phyloP scores from a whole-genome alignment of 192 early-diverging fungal species.

The Oehlia diaphana region DNA sequence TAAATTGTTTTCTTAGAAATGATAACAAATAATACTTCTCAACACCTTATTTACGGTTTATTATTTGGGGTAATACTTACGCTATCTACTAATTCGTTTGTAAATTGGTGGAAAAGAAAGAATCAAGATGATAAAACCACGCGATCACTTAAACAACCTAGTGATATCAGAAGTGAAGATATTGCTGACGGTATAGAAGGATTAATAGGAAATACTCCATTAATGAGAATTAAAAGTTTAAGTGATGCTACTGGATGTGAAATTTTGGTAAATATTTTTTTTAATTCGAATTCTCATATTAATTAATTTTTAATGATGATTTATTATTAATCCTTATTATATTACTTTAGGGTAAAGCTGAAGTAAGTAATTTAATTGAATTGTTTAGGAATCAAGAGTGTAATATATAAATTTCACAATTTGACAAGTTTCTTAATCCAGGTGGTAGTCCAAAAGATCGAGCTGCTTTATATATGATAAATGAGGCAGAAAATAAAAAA shows the following conservation, averaged over 20 bases:
- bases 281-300: neutral
- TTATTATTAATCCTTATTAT: neutral
- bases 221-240: conserved; percentile 82
- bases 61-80: neutral
- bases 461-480: conserved; percentile 84
- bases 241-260: conserved; percentile 90
- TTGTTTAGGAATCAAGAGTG: too few species aligned
- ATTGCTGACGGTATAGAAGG: conserved; percentile 73
- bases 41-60: neutral
- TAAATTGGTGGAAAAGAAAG: neutral
- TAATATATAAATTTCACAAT: neutral
- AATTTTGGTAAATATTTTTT: conserved; percentile 61
- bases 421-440: conserved; percentile 79
- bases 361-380: neutral
- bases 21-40: neutral
- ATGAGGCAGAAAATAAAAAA: conserved; percentile 70
- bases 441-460: conserved; percentile 95
- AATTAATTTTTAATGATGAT: neutral
- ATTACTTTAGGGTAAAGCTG: conserved; percentile 35
- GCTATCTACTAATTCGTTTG: neutral
- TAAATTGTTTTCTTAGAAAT: neutral
- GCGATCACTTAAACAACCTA: neutral
- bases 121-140: neutral
- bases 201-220: conserved; percentile 89
- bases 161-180: conserved; percentile 11